phyloP scores from a whole-genome alignment of 164 flowering plant species.

The Macadamia tetraphylla region DNA sequence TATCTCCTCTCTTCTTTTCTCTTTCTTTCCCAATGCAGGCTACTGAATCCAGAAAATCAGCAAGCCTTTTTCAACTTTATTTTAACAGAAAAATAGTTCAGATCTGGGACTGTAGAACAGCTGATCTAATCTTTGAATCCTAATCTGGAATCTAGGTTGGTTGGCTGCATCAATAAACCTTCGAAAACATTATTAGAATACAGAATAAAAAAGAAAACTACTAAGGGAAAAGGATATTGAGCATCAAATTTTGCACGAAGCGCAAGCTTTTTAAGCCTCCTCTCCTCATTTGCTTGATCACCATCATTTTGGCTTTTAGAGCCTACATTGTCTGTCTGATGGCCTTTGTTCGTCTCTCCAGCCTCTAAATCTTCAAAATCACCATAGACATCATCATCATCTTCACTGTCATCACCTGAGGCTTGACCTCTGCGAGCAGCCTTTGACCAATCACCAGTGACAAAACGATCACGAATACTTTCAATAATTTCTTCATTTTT shows the following conservation, averaged over 20 bases:
- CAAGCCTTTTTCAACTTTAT: no score
- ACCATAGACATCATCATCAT: slow-evolving; percentile 62
- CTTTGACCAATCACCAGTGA: slow-evolving; percentile 86
- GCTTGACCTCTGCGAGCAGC: slow-evolving; percentile 56
- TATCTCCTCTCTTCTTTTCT: no score
- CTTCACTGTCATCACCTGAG: slow-evolving; percentile 27
- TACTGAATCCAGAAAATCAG: no score
- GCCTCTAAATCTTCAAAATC: slow-evolving; percentile 95
- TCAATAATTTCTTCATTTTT: slow-evolving; percentile 40
- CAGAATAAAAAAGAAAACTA: neutral
- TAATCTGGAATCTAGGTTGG: no score
- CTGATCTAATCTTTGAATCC: no score
- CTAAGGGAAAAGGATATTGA: slow-evolving; percentile 58
- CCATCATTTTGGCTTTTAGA: slow-evolving; percentile 25
- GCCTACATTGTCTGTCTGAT: slow-evolving; percentile 15
- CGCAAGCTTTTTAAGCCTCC: slow-evolving; percentile 82
- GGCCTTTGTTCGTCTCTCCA: slow-evolving; percentile 48
- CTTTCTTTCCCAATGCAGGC: no score
- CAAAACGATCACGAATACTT: slow-evolving; percentile 81
- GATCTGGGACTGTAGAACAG: no score
- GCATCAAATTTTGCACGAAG: slow-evolving; percentile 88
- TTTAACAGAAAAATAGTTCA: no score
- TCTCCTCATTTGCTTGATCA: slow-evolving; percentile 40
- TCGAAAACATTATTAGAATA: neutral
- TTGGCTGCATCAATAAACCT: no score